Base-by-base conservation (phyloP, 257 asterid genomes). In the Parsonsia alboflavescens region DNA sequence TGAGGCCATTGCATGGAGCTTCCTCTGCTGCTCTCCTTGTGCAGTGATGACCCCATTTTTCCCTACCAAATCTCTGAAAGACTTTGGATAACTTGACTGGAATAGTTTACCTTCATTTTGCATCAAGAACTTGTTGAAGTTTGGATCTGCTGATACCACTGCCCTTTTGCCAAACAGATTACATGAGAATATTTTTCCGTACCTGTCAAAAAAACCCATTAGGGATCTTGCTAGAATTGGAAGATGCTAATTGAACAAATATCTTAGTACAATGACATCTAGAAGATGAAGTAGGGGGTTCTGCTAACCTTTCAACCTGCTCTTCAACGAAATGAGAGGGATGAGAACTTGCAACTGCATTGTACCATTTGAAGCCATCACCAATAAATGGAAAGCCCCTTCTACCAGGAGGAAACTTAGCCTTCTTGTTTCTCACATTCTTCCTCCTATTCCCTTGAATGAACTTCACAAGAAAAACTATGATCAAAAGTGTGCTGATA, bases 71-170 rank as follows among this genome's bases (percentile, higher is more conserved):
- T 93, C 97, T 70, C 91, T 84, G 84, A 93, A 93, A 33, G 98
- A 91, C 77, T 89, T 91, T 0, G 98, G 98, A 78, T 93, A 93
- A 77, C 96, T 88, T n/a, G 98, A 93, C 75, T 89, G 89, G 78
- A 93, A 93, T 11, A 89, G 65, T 39, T 70, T 86, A 16, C 98
- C 96, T 80, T 93, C 97, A 46, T 89, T 91, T 76, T 84, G 96
- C 98, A 91, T 91, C 74, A 89, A 92, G 44, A 93, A 93, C 46
- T 86, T 81, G 83, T 93, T 93, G 84, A 93, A 93, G 9, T 78
- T 79, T 3, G 97, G 95, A 75, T 93, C 97, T 26, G 90, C 95
- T 7, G 98, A 91, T 39, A 91, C 96, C 58, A 93, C 92, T 26
- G 97, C 93, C 89, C 91, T 65, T 77, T 82, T 88, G 0, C 97